Base-by-base conservation (phyloP, 1,139 yeast genomes). In the Suhomyces yuchorum region DNA sequence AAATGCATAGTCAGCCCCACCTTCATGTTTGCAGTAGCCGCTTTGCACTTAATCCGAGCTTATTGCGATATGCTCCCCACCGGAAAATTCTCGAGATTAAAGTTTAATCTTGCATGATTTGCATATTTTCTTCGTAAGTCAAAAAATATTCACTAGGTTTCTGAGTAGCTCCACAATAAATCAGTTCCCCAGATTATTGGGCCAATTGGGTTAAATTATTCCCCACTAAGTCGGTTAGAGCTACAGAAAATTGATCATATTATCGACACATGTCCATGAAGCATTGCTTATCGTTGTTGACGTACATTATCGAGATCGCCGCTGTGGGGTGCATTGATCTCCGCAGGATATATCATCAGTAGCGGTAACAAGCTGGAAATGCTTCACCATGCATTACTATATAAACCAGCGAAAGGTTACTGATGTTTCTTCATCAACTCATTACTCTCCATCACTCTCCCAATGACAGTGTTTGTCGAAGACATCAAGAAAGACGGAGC, bases 401-500 rank as follows among this genome's bases (percentile, higher is more conserved):
- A 26, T 26, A 26, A 26, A 26, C 30, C 30, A 26, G 14, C 11
- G 30, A 12, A 26, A 9, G 8, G 14, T 11, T n/a, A 26, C n/a
- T n/a, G n/a, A 11, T 11, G 2, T 3, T 3, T 26, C 14, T 9
- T 9, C 30, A 26, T 26, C 30, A 11, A 11, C 30, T 11, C 30
- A 26, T 26, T 12, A 20, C 7, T n/a, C 4, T 26, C 30, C 8
- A 26, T 12, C 12, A 6, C n/a, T 12, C n/a, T 24, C 8, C 37
- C n/a, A 14, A 46, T 46, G 49, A 17, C 56, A 19, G 59, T 58
- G 44, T 58, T 51, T 43, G 55, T 65, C 20, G 68, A 65, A 51
- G 68, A 65, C 45, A 48, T 50, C 23, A 56, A 53, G 23, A 46
- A 56, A n/a, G 61, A 53, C 5, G 48, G 55, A 28, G 44, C 49